phyloP scores from a whole-genome alignment of 306 rosid genomes.

The Quercus gilva region DNA sequence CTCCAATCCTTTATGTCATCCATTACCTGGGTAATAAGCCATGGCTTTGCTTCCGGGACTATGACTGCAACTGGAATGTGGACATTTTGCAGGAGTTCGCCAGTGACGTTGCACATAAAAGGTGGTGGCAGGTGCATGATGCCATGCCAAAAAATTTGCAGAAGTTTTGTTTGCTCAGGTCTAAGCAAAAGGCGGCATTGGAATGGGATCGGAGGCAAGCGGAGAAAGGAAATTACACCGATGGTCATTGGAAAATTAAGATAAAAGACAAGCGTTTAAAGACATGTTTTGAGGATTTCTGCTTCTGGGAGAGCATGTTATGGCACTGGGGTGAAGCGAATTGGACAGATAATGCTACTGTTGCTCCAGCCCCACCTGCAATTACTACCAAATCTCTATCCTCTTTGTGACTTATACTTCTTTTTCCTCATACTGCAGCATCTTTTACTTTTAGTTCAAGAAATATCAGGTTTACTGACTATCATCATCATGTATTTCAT shows the following conservation, averaged over 20 bases:
- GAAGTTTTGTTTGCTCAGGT: slow-evolving; percentile 67
- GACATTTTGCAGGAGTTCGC: slow-evolving; percentile 74
- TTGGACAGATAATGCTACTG: slow-evolving; percentile 68
- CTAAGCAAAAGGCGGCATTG: slow-evolving; percentile 76
- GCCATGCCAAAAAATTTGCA: slow-evolving; percentile 75
- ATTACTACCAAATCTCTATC: slow-evolving; percentile 35
- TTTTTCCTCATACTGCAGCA: not conserved
- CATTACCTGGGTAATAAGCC: slow-evolving; percentile 85
- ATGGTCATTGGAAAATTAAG: slow-evolving; percentile 84
- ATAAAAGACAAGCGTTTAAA: slow-evolving; percentile 61
- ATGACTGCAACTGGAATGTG: slow-evolving; percentile 89
- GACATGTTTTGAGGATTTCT: slow-evolving; percentile 66
- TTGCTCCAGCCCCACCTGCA: slow-evolving; percentile 30
- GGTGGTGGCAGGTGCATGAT: slow-evolving; percentile 88
- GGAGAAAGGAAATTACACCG: slow-evolving; percentile 63
- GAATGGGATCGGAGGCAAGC: slow-evolving; percentile 94
- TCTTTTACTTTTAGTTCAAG: too few relatives aligned
- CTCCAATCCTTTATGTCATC: slow-evolving; percentile 74
- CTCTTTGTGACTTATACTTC: slow-evolving; percentile 19
- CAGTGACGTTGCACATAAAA: slow-evolving; percentile 71
- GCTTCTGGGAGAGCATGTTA: slow-evolving; percentile 88
- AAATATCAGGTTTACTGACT: too few relatives aligned
- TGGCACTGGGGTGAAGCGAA: slow-evolving; percentile 85
- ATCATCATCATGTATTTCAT: not conserved
- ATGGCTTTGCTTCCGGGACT: slow-evolving; percentile 88